A percentile compares a stretch with the other conserved stretches of the same genome.
These are phyloP conservation scores for Eucalyptus rudis DNA, from an alignment of 345 rosid genomes.

Conservation along the genomic window DNA sequence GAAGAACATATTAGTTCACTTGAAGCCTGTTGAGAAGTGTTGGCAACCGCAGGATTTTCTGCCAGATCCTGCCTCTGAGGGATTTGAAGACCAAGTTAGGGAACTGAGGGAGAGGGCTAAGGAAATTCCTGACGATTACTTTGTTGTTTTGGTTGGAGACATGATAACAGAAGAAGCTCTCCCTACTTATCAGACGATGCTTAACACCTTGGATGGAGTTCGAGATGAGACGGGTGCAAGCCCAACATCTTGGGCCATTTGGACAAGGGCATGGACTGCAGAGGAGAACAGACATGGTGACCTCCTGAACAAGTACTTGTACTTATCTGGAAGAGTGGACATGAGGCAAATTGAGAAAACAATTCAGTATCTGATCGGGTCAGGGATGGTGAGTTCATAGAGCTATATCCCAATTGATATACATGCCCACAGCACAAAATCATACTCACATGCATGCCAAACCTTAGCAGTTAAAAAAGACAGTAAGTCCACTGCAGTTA, in stretches of 20 bases:
- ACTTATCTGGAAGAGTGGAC: slow-evolving; percentile 60
- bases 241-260: slow-evolving; percentile 57
- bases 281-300: slow-evolving; percentile 73
- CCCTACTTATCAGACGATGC: slow-evolving; percentile 75
- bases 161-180: slow-evolving; percentile 90
- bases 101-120: slow-evolving; percentile 83
- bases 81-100: slow-evolving; percentile 76
- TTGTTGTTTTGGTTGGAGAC: slow-evolving; percentile 75
- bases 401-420: background rate
- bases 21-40: slow-evolving; percentile 85
- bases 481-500: background rate
- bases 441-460: background rate
- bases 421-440: background rate
- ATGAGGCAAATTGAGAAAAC: slow-evolving; percentile 73
- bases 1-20: slow-evolving; percentile 48
- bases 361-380: slow-evolving; percentile 56
- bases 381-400: slow-evolving; percentile 51
- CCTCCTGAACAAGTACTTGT: slow-evolving; percentile 58
- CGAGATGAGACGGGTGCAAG: slow-evolving; percentile 86
- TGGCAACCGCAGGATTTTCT: slow-evolving; percentile 98
- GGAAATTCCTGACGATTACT: slow-evolving; percentile 88
- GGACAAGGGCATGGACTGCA: slow-evolving; percentile 72
- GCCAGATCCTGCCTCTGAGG: slow-evolving; percentile 76
- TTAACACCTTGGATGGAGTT: slow-evolving; percentile 70
- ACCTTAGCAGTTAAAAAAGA: background rate